Conservation (phyloP, 2,329 filamentous ascomycete species). For the Reticulascus tulasneorum region DNA sequence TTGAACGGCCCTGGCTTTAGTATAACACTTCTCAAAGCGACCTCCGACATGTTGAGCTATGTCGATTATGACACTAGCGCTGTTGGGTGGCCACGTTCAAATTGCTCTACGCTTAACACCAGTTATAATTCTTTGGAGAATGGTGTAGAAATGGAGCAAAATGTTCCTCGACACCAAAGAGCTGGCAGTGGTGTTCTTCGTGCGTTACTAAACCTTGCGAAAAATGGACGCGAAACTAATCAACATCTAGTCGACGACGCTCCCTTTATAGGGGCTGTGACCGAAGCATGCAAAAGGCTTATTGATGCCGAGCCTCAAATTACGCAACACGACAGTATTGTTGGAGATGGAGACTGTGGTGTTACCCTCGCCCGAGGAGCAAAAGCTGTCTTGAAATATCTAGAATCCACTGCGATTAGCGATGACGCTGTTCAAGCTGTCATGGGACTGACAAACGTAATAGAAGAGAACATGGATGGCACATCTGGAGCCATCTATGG, state of each 20-base stretch:
- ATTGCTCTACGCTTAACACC: no score
- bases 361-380: slow-evolving; percentile 37
- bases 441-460: slow-evolving; percentile 30
- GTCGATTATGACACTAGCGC: slow-evolving; percentile 66
- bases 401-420: slow-evolving; percentile 44
- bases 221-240: no score
- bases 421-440: slow-evolving; percentile 32
- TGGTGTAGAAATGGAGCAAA: no score
- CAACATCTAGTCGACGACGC: not conserved
- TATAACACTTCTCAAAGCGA: slow-evolving; percentile 61
- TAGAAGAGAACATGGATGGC: slow-evolving; percentile 70
- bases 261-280: slow-evolving; percentile 4
- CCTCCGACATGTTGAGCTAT: slow-evolving; percentile 61
- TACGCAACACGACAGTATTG: slow-evolving; percentile 25
- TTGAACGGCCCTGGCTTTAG: slow-evolving; percentile 70
- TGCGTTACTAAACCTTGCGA: no score
- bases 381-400: slow-evolving; percentile 55
- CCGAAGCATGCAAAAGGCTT: slow-evolving; percentile 3
- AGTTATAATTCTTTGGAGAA: no score
- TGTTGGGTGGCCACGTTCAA: slow-evolving; percentile 65
- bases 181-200: no score
- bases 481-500: slow-evolving; percentile 73
- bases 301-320: slow-evolving; percentile 37
- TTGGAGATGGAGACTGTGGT: slow-evolving; percentile 30
- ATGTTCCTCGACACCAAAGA: no score